Percentiles rank a stretch among this genome's conserved stretches.
These are phyloP conservation scores for Aspergillus neoniger DNA, from an alignment of 2,329 filamentous ascomycete species.

Conservation along the genomic window DNA sequence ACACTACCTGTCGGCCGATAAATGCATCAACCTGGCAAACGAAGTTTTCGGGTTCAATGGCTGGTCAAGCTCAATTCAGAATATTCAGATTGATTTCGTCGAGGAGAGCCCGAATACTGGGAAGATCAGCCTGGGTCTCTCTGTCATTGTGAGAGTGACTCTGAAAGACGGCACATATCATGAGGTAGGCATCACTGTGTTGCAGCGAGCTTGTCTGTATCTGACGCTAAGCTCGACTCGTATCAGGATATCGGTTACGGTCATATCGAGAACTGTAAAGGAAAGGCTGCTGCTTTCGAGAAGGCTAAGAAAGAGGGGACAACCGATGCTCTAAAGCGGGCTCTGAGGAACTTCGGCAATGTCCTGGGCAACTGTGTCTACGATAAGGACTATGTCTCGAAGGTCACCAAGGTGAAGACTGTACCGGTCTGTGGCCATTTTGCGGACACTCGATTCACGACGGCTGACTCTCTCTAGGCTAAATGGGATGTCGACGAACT, in stretches of 20 bases:
- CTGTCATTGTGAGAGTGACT: slow-evolving; percentile 87
- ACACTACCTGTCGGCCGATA: slow-evolving; percentile 93
- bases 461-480: slow-evolving; percentile 41
- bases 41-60: slow-evolving; percentile 97
- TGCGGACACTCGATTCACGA: neutral
- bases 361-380: slow-evolving; percentile 98
- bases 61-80: slow-evolving; percentile 95
- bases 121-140: slow-evolving; percentile 81
- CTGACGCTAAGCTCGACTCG: slow-evolving; percentile 5
- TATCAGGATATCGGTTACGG: slow-evolving; percentile 85
- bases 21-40: slow-evolving; percentile 92
- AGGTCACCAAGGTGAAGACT: slow-evolving; percentile 87
- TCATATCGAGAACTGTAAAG: slow-evolving; percentile 92
- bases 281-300: slow-evolving; percentile 93
- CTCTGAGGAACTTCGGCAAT: slow-evolving; percentile 90
- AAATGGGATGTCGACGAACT: slow-evolving; percentile 79
- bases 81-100: slow-evolving; percentile 92
- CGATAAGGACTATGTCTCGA: slow-evolving; percentile 88
- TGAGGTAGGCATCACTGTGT: slow-evolving; percentile 57
- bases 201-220: neutral
- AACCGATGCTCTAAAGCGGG: slow-evolving; percentile 88
- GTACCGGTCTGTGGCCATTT: slow-evolving; percentile 53
- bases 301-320: slow-evolving; percentile 99
- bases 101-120: slow-evolving; percentile 78
- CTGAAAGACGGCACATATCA: slow-evolving; percentile 93